Base-by-base conservation (phyloP, 108 stramenopile genomes). In the Cyclostephanos tholiformis region DNA sequence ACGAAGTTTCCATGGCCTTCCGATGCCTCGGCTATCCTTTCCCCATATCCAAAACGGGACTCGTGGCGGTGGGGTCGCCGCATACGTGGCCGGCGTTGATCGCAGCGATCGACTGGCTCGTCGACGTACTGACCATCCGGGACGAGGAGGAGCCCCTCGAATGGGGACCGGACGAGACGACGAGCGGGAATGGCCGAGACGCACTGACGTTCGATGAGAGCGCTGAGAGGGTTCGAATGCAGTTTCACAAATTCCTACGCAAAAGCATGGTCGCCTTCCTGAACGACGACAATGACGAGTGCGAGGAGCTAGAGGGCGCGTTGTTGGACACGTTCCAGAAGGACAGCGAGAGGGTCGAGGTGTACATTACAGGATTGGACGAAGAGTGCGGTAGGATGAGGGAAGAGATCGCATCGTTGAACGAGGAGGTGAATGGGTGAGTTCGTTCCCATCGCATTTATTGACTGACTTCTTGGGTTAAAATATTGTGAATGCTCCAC, bases 31-130 rank as follows among this genome's bases (percentile, higher is more conserved):
- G 95, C 53, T 99, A 99, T 85, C 97, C 97, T 10, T 97, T 91
- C 73, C 69, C 87, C 59, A 90, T 99, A 66, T 86, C 85, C 75
- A 96, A 94, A 75, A 94, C 98, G 41, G 86, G 92, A 13, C 84
- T 99, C 39, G 94, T 94, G 9, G 98, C 99, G 17, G 99, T 98
- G 51, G 99, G 99, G 2, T 93, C 96, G 17, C 96, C 97, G 29
- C 99, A 99, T 75, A 98, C 98, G 19, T 99, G 99, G 99, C 98
- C 99, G 7, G 83, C 93, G 32, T 79, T 99, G 13, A 87, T 99
- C 57, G 98, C 97, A 2, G 92, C 97, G 10, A 86, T 99, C 30
- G 85, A 94, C 20, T 99, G 99, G 99, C 73, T 99, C 26, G 84
- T 97, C 26, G 98, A 98, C 74, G 81, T 97, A 19, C 72, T 96